phyloP scores from a whole-genome alignment of 176 grass and related monocot species.

The Olyra latifolia region DNA sequence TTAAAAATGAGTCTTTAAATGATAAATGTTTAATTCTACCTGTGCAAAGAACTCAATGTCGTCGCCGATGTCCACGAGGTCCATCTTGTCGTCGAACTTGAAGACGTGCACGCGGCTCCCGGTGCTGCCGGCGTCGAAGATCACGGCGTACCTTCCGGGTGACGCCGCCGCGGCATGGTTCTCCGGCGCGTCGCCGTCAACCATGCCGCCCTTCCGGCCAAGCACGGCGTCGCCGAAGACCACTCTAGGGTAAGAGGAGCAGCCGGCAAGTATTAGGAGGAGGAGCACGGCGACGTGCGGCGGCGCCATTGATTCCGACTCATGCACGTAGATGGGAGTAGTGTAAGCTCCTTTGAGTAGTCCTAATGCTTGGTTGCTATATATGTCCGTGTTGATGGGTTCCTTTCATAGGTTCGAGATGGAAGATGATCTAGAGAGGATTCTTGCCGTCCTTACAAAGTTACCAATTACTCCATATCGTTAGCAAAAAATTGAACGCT shows the following conservation, averaged over 20 bases:
- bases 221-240: not conserved
- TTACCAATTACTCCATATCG: no score
- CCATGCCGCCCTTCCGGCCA: not conserved
- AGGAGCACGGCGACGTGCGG: not conserved
- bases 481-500: no score
- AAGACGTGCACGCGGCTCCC: slow-evolving; percentile 31
- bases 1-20: no score
- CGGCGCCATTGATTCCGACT: not conserved
- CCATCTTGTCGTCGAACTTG: slow-evolving; percentile 11
- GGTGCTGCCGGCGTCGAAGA: slow-evolving; percentile 39
- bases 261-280: not conserved
- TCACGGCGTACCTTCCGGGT: slow-evolving; percentile 12
- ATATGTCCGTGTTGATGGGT: no score
- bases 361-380: no score
- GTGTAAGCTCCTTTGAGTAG: no score
- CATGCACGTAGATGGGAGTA: no score
- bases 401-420: no score
- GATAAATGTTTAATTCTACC: not conserved
- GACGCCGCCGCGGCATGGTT: not conserved
- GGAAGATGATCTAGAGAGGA: no score
- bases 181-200: not conserved
- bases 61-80: slow-evolving; percentile 13
- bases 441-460: no score
- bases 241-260: not conserved
- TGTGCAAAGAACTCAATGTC: slow-evolving; percentile 25